These are phyloP conservation scores for Podospora pseudoanserina DNA, from an alignment of 495 filamentous ascomycete genomes.

Conservation along the genomic window DNA sequence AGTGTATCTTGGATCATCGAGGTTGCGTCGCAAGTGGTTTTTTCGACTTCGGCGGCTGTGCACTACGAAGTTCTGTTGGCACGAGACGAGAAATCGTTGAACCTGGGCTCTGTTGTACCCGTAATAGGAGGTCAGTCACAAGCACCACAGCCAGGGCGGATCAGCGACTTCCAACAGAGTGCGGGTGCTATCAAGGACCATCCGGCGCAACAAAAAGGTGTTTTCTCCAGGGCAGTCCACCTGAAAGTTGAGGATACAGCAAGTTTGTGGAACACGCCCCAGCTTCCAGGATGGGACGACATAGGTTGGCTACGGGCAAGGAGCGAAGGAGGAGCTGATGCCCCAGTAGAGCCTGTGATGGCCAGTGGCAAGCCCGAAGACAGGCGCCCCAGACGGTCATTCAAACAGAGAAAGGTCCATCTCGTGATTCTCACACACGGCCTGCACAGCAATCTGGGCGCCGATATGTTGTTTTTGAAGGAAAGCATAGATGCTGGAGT, in stretches of 20 bases:
- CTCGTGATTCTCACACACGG: constrained; percentile 92
- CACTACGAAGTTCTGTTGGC: constrained; percentile 83
- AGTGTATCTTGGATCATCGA: constrained; percentile 87
- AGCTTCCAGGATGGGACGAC: constrained; percentile 64
- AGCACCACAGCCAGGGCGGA: constrained; percentile 56
- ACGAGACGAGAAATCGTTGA: constrained; percentile 77
- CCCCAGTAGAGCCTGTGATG: constrained; percentile 18
- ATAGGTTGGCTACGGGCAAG: constrained; percentile 29
- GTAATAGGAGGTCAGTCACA: constrained; percentile 43
- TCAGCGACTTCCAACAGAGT: constrained; percentile 66
- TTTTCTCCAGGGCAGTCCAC: constrained; percentile 73
- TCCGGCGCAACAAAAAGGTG: constrained; percentile 58
- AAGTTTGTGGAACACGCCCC: constrained; percentile 83
- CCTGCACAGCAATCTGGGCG: constrained; percentile 91
- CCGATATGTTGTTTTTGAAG: constrained; percentile 95
- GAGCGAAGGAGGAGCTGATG: constrained; percentile 26
- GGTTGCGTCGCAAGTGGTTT: constrained; percentile 85
- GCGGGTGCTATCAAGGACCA: constrained; percentile 42
- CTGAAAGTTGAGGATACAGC: constrained; percentile 82
- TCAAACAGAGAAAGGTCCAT: constrained; percentile 70
- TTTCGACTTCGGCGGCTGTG: constrained; percentile 83
- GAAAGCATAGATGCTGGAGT: constrained; percentile 89
- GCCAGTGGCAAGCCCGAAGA: constrained; percentile 9
- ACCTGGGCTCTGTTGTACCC: constrained; percentile 55
- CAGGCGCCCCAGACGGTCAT: constrained; percentile 16